Evolutionary conservation across 139 green algal genomes (phyloP).

Genomic region (Chlamydomonas incerta): DNA sequence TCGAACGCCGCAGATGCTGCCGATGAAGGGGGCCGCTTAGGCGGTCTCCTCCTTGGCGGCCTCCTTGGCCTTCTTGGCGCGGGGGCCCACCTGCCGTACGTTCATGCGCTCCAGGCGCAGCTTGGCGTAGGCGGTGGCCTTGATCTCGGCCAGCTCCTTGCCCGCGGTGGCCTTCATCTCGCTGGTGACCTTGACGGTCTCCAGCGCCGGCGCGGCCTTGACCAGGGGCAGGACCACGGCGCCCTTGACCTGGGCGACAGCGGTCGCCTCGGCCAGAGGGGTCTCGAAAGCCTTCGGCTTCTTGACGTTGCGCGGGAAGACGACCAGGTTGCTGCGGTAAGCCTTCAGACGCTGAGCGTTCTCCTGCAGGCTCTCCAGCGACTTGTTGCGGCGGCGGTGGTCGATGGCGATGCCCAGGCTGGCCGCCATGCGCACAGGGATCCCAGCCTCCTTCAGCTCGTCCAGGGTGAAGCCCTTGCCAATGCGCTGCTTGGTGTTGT

Average conservation of each 20-base stretch:
- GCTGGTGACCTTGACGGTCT: conserved; percentile 89
- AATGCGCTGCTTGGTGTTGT: conserved; percentile 95
- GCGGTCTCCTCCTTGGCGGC: conserved; percentile 51
- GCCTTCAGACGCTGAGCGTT: conserved; percentile 97
- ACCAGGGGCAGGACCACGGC: conserved; percentile 75
- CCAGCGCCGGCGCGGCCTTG: conserved; percentile 66
- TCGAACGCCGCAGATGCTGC: no score
- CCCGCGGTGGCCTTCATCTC: conserved; percentile 85
- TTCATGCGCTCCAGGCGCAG: conserved; percentile 95
- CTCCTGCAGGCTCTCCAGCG: conserved; percentile 93
- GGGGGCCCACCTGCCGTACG: conserved; percentile 78
- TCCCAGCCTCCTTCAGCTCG: conserved; percentile 99
- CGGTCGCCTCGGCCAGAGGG: conserved; percentile 76
- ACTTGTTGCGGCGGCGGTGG: conserved; percentile 94
- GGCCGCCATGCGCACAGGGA: conserved; percentile 89
- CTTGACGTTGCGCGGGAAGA: conserved; percentile 94
- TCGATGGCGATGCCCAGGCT: conserved; percentile 98
- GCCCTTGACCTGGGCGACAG: conserved; percentile 69
- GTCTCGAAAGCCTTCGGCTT: conserved; percentile 96
- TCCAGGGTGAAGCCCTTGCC: conserved; percentile 97
- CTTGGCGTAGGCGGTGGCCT: conserved; percentile 85
- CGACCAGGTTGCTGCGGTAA: conserved; percentile 96
- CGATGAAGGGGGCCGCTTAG: background rate
- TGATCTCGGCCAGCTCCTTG: conserved; percentile 27
- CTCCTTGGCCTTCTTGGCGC: conserved; percentile 84